Evolutionary conservation across 2,329 filamentous ascomycete species (phyloP).

Genomic region (Pseudogymnoascus sp.): DNA sequence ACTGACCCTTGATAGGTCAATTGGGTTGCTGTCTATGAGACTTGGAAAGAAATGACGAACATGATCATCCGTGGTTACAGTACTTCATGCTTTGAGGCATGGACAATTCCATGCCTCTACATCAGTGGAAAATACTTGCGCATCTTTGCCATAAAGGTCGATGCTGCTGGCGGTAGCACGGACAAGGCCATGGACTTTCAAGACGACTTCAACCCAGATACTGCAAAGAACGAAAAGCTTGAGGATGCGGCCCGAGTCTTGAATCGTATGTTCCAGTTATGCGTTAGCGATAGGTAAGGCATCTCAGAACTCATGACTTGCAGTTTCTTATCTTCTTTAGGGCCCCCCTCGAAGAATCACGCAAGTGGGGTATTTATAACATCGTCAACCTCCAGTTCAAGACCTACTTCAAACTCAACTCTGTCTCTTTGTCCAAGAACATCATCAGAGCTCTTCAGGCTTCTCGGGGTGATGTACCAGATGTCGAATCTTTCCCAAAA

Average conservation of each 20-base stretch:
- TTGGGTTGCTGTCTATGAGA: slow-evolving; percentile 76
- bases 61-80: slow-evolving; percentile 75
- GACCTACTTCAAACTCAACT: slow-evolving; percentile 94
- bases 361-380: slow-evolving; percentile 97
- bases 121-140: slow-evolving; percentile 79
- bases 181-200: slow-evolving; percentile 49
- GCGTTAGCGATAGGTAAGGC: slow-evolving; percentile 74
- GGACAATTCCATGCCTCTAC: slow-evolving; percentile 90
- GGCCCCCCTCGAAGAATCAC: slow-evolving; percentile 75
- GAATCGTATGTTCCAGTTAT: slow-evolving; percentile 86
- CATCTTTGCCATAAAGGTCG: slow-evolving; percentile 83
- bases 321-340: slow-evolving; percentile 37
- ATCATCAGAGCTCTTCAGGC: slow-evolving; percentile 78
- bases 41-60: slow-evolving; percentile 80
- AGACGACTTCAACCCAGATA: slow-evolving; percentile 74
- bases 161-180: slow-evolving; percentile 51
- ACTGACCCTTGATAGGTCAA: slow-evolving; percentile 4
- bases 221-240: slow-evolving; percentile 73
- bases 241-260: slow-evolving; percentile 87
- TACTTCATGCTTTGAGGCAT: slow-evolving; percentile 68
- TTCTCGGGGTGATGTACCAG: slow-evolving; percentile 71
- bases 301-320: not conserved
- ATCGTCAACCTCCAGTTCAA: slow-evolving; percentile 94
- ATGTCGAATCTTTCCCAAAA: slow-evolving; percentile 71
- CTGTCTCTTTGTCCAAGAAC: slow-evolving; percentile 81